phyloP scores from a whole-genome alignment of 2,329 filamentous ascomycete genomes.

The Cladosporium austrohemisphaericum region DNA sequence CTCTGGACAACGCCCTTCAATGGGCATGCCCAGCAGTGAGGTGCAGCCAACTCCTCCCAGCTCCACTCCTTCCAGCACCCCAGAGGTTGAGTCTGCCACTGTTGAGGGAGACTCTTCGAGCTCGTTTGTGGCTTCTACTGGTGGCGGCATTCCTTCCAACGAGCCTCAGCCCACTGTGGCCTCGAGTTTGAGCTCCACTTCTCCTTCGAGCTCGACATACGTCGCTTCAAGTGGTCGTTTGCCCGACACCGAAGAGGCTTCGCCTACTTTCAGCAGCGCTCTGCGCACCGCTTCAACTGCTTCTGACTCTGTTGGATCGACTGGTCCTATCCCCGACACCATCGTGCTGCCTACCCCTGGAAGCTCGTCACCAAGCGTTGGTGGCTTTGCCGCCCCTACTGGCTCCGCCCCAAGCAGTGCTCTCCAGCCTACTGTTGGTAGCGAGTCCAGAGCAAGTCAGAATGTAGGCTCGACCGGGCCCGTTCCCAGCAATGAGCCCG shows the following conservation, averaged over 20 bases:
- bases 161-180: not conserved
- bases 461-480: conserved; percentile 3
- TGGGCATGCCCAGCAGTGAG: not conserved
- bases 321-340: not conserved
- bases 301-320: conserved; percentile 14
- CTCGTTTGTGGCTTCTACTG: not conserved
- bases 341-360: conserved; percentile 4
- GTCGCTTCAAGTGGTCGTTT: conserved; percentile 2
- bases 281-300: not conserved
- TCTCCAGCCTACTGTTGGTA: conserved; percentile 3
- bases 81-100: not conserved
- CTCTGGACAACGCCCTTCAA: not conserved
- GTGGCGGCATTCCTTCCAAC: not conserved
- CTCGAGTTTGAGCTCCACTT: no score
- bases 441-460: not conserved
- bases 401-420: conserved; percentile 5
- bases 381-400: conserved; percentile 2
- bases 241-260: not conserved
- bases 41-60: conserved; percentile 1
- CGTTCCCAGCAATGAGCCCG: not conserved
- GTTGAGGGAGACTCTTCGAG: no score
- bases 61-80: not conserved
- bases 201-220: not conserved
- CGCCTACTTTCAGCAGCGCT: conserved; percentile 1
- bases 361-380: not conserved